Percentiles rank a stretch among this genome's conserved stretches.
Conservation (phyloP, 768 basidiomycete genomes). For the Holtermannia corniformis region DNA sequence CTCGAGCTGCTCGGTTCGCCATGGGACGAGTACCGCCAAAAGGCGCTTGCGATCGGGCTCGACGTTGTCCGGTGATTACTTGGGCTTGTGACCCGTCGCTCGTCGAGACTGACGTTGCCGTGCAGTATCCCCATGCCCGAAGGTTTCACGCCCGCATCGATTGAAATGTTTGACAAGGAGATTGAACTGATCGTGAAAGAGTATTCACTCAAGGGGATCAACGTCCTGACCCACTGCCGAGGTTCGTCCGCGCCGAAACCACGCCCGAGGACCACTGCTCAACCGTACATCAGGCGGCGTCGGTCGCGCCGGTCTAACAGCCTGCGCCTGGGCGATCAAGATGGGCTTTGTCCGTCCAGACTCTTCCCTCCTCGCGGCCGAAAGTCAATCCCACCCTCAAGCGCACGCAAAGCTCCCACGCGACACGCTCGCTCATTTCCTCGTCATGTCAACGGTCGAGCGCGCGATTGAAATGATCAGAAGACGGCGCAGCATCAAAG, state of each 20-base stretch:
- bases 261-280: background rate
- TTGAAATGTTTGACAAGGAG: constrained; percentile 55
- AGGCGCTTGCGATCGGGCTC: constrained; percentile 57
- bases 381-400: constrained; percentile 2
- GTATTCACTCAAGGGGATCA: constrained; percentile 64
- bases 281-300: constrained; percentile 51
- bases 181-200: constrained; percentile 56
- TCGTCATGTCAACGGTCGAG: constrained; percentile 58
- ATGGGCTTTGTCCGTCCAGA: constrained; percentile 76
- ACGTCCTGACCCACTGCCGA: constrained; percentile 78
- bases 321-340: constrained; percentile 85
- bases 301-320: constrained; percentile 82
- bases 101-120: background rate
- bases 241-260: constrained; percentile 43
- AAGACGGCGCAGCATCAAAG: constrained; percentile 70
- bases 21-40: constrained; percentile 63
- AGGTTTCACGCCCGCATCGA: constrained; percentile 64
- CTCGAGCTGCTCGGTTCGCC: constrained; percentile 75
- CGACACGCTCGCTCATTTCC: constrained; percentile 33
- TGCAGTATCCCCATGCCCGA: constrained; percentile 75
- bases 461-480: constrained; percentile 64
- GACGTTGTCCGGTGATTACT: constrained; percentile 63
- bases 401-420: constrained; percentile 9
- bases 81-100: constrained; percentile 4
- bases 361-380: constrained; percentile 31